Evolutionary conservation across 306 rosid genomes (phyloP).

Genomic region (Corylus heterophylla): DNA sequence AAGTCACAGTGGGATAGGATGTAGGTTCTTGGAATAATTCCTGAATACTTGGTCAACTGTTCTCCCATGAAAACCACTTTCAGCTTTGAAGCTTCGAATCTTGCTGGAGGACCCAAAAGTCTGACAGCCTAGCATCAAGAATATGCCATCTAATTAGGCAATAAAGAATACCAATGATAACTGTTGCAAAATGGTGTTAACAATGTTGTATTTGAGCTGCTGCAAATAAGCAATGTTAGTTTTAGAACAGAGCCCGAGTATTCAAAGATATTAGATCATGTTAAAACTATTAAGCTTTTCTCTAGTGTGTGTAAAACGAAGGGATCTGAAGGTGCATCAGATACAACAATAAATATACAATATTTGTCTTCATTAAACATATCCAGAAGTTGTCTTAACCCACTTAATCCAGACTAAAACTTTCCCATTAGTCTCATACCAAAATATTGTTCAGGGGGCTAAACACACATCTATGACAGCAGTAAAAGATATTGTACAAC

Average conservation of each 20-base stretch:
- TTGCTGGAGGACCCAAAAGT: constrained; percentile 80
- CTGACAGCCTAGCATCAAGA: constrained; percentile 56
- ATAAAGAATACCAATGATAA: constrained; percentile 13
- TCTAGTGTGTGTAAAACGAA: not conserved
- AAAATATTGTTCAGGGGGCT: not conserved
- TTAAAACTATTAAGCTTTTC: not conserved
- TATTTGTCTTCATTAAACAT: too few relatives aligned
- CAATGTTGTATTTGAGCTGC: not conserved
- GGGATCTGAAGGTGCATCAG: not conserved
- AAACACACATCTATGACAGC: not conserved
- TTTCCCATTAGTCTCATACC: not conserved
- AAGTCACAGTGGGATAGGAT: constrained; percentile 93
- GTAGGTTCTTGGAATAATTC: constrained; percentile 87
- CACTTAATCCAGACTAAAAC: not conserved
- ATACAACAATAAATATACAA: too few relatives aligned
- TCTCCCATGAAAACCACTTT: constrained; percentile 70
- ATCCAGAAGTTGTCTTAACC: not conserved
- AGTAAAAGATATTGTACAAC: not conserved
- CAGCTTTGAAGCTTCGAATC: constrained; percentile 83
- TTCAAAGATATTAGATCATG: not conserved
- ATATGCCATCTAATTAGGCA: not conserved
- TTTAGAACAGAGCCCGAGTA: not conserved
- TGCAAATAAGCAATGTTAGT: not conserved
- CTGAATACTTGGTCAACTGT: constrained; percentile 49
- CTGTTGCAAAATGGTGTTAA: constrained; percentile 7